These are phyloP conservation scores for Wilhelminamyces savonicus DNA, from an alignment of 805 yeast genomes.

Conservation along the genomic window DNA sequence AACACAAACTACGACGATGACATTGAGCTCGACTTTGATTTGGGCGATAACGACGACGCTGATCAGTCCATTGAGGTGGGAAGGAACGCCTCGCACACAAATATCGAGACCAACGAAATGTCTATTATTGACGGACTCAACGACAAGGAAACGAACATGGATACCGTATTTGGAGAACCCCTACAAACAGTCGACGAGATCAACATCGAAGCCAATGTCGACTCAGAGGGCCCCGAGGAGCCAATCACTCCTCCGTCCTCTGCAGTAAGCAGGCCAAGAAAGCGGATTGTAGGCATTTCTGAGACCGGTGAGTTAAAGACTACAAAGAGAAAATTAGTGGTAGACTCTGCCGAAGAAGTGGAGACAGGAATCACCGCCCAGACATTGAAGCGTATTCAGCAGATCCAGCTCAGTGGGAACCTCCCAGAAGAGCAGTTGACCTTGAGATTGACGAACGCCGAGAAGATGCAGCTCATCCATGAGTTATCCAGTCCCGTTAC, in stretches of 20 bases:
- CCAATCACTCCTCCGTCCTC: slow-evolving; percentile 21
- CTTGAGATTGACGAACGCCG: slow-evolving; percentile 20
- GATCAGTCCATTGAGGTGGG: slow-evolving; percentile 51
- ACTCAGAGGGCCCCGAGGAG: slow-evolving; percentile 9
- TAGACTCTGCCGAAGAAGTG: slow-evolving; percentile 42
- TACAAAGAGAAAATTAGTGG: slow-evolving; percentile 35
- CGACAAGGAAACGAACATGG: slow-evolving; percentile 11
- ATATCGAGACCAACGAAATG: no score
- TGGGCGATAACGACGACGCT: slow-evolving; percentile 25
- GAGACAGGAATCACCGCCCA: slow-evolving; percentile 36
- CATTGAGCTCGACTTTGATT: slow-evolving; percentile 49
- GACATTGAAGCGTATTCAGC: slow-evolving; percentile 26
- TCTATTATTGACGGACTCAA: slow-evolving; percentile 8
- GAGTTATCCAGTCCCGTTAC: slow-evolving; percentile 26
- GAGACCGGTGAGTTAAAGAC: slow-evolving; percentile 43
- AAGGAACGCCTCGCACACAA: slow-evolving; percentile 30
- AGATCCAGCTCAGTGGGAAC: slow-evolving; percentile 14
- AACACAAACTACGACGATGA: slow-evolving; percentile 20
- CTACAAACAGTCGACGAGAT: slow-evolving; percentile 29
- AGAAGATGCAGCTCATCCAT: slow-evolving; percentile 27
- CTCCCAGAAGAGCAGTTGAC: slow-evolving; percentile 15
- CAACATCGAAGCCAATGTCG: slow-evolving; percentile 4
- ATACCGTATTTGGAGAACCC: slow-evolving; percentile 34
- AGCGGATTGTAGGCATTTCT: slow-evolving; percentile 25
- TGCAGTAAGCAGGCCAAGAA: slow-evolving; percentile 20